These are phyloP conservation scores for Hawksworthiomyces lignivorus DNA, from an alignment of 2,329 filamentous ascomycete genomes.

Conservation along the genomic window DNA sequence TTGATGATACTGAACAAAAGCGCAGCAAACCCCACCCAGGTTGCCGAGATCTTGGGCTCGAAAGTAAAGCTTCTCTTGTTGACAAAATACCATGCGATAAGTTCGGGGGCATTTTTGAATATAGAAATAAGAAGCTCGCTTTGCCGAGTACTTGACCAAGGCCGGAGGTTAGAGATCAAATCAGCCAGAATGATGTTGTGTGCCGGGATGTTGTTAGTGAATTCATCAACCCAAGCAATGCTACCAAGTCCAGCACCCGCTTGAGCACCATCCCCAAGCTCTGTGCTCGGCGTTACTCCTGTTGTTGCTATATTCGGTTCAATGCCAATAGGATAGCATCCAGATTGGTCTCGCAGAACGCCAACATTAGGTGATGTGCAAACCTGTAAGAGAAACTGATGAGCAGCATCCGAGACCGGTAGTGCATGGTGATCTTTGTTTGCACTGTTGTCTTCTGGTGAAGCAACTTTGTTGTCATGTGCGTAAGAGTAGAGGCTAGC, in stretches of 20 bases:
- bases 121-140: slow-evolving; percentile 74
- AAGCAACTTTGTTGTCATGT: slow-evolving; percentile 55
- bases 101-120: slow-evolving; percentile 74
- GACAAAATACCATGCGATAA: slow-evolving; percentile 80
- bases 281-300: slow-evolving; percentile 20
- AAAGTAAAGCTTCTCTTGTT: slow-evolving; percentile 74
- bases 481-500: slow-evolving; percentile 62
- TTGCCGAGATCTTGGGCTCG: slow-evolving; percentile 84
- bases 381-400: slow-evolving; percentile 65
- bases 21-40: slow-evolving; percentile 90
- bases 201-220: slow-evolving; percentile 59
- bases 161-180: slow-evolving; percentile 70
- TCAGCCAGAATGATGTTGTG: slow-evolving; percentile 73
- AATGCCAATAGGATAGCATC: slow-evolving; percentile 72
- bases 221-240: slow-evolving; percentile 62
- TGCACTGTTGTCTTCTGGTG: slow-evolving; percentile 20
- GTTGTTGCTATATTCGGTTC: slow-evolving; percentile 40
- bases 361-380: slow-evolving; percentile 70
- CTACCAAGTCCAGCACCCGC: slow-evolving; percentile 58
- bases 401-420: slow-evolving; percentile 59
- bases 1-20: slow-evolving; percentile 78
- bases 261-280: slow-evolving; percentile 31
- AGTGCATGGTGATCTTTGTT: slow-evolving; percentile 29
- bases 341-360: slow-evolving; percentile 65
- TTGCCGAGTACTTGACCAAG: slow-evolving; percentile 75